Evolutionary conservation across 345 rosid genomes (phyloP), one percentile per base, ranked within the genome.

Genomic region (Microcos paniculata): DNA sequence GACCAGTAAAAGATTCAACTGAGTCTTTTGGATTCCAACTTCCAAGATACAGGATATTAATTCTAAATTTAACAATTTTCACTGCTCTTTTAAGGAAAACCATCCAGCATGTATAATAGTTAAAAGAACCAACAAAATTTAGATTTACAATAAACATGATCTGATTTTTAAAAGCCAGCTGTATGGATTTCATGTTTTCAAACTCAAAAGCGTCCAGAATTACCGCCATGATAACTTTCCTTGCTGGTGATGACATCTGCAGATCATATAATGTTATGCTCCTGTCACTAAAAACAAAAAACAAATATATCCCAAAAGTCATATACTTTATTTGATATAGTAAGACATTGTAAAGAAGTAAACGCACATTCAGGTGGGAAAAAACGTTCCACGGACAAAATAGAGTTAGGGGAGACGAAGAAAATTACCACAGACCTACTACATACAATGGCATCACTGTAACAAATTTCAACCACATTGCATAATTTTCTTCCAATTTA

Each of bases 171-270:
- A 4, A 16, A 4, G 21, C 40, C 8, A 67, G 56, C 46, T 24
- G 26, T 45, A 18, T 51, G 13, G 3, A 4, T 46, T 67, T 21
- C 23, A 16, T 67, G 71, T 46, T 46, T 67, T 26, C 40, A 28
- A 24, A 26, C 8, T 26, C 31, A 15, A 15, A 26, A 45, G 71
- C 15, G 21, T 67, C 40, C 15, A 65, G 42, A 75, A 69, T 80
- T 93, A 93, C 97, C 92, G 79, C 84, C 99, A 95, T 95, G 77
- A 88, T 86, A 72, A 93, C 77, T 83, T 90, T 91, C 83, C 93
- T 90, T 21, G 88, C 88, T 24, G 99, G 91, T 42, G 94, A 81
- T 59, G 94, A 86, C 94, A 90, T 79, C 19, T 97, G 93, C 78
- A 86, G 40, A 46, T 94, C 98, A 79, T 92, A 92, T 70, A 92